Base-by-base conservation (phyloP, 2,329 filamentous ascomycete genomes). In the Cadophora sp. region DNA sequence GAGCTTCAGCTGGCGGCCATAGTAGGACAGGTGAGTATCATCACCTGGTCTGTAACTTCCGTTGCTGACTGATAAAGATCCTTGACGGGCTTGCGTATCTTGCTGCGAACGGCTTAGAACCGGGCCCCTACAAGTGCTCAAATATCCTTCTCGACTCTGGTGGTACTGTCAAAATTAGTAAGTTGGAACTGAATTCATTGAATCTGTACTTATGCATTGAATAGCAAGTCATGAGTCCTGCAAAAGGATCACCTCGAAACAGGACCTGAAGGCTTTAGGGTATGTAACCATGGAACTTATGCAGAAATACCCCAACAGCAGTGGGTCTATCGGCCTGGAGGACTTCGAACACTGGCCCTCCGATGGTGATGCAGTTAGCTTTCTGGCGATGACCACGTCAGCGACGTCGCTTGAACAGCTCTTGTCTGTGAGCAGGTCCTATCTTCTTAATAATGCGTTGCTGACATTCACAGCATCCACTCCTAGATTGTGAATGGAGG, bases 211-310 rank as follows among this genome's bases (percentile, higher is more conserved):
- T n/a, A n/a, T n/a, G n/a, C n/a, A n/a, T n/a, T n/a, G n/a, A n/a
- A n/a, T n/a, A n/a, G n/a, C n/a, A n/a, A n/a, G n/a, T n/a, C n/a
- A n/a, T n/a, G n/a, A n/a, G n/a, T n/a, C n/a, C n/a, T n/a, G n/a
- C 51, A 56, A 24, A 29, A 16, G 8, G 62, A 56, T 64, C 16
- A 12, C 34, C 1, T 26, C 34, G 11, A 64, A 27, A 56, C 51
- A 58, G 31, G 51, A 64, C 51, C 2, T 64, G n/a, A 48, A 58
- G n/a, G 62, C 34, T 29, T 48, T 64, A 48, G 63, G 63, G 24
- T 65, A 65, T 59, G 40, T 65, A 65, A 59, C 37, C 26, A 65
- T 65, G 37, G 34, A 65, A 59, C 37, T 65, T 16, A 65, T 65
- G 53, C 63, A 65, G 14, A 65, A 65, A 65, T 65, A 65, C 27